Conservation (phyloP, 768 basidiomycete species). For the Xerocomellus intermedius region DNA sequence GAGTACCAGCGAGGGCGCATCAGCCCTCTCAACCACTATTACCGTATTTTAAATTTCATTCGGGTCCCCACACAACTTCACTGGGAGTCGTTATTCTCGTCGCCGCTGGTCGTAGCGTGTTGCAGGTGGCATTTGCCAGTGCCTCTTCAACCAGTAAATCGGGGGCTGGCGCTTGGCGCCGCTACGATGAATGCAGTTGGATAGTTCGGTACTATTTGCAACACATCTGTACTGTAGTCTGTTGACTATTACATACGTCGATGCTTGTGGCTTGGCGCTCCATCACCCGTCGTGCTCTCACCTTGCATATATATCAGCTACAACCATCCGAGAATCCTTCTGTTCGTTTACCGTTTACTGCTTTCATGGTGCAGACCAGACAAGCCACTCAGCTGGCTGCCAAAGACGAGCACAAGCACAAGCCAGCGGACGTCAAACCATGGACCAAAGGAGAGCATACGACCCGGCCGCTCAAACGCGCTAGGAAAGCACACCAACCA, state of each 20-base stretch:
- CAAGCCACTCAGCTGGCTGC: constrained; percentile 7
- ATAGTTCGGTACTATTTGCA: too few species aligned
- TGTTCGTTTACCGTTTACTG: background rate
- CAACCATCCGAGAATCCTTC: background rate
- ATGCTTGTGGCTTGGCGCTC: background rate
- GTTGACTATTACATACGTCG: background rate
- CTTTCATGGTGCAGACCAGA: constrained; percentile 27
- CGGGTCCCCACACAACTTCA: too few species aligned
- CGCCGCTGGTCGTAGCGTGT: too few species aligned
- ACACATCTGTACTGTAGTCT: too few species aligned
- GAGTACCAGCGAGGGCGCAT: too few species aligned
- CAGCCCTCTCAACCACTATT: too few species aligned
- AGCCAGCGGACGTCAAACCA: background rate
- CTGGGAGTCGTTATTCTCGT: too few species aligned
- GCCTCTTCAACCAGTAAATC: too few species aligned
- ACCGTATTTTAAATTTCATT: too few species aligned
- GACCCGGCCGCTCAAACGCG: constrained; percentile 17
- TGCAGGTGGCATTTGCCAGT: too few species aligned
- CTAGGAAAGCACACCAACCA: constrained; percentile 1
- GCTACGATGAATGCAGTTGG: too few species aligned
- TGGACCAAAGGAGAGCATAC: background rate
- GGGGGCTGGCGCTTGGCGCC: too few species aligned
- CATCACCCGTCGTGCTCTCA: background rate
- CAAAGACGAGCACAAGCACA: background rate
- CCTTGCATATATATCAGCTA: background rate